phyloP scores from a whole-genome alignment of 2,329 filamentous ascomycete genomes.

The Hymenoscyphus salicellus region DNA sequence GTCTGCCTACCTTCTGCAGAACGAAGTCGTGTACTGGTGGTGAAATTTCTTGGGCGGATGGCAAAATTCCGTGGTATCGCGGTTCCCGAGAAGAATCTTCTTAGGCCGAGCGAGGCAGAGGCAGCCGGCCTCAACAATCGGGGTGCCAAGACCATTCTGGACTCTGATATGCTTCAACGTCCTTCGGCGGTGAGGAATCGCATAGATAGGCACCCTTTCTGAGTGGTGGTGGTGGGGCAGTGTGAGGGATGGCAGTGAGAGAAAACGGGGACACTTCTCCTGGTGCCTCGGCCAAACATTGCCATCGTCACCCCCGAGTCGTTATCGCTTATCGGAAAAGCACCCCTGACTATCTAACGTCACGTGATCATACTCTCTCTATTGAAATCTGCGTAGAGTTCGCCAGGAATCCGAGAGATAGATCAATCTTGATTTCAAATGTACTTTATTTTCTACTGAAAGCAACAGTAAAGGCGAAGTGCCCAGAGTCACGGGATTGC shows the following conservation, averaged over 20 bases:
- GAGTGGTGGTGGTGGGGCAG: constrained; percentile 1
- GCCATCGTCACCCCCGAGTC: not conserved
- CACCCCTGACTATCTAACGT: not conserved
- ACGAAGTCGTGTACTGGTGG: constrained; percentile 4
- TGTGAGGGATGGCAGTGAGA: not conserved
- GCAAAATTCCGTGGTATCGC: constrained; percentile 8
- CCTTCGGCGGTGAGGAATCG: not conserved
- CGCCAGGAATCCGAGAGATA: too few relatives aligned
- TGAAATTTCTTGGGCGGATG: constrained; percentile 14
- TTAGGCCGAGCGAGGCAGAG: not conserved
- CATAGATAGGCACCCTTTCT: not conserved
- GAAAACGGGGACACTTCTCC: not conserved
- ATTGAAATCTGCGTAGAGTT: too few relatives aligned
- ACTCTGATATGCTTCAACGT: not conserved
- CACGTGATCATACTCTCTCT: not conserved
- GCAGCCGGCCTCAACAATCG: constrained; percentile 12
- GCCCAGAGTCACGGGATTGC: too few relatives aligned
- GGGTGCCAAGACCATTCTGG: constrained; percentile 14
- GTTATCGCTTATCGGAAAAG: not conserved
- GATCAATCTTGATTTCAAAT: too few relatives aligned
- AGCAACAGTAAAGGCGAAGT: too few relatives aligned
- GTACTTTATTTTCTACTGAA: too few relatives aligned
- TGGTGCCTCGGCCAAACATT: not conserved
- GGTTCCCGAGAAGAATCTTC: constrained; percentile 9
- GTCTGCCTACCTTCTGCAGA: constrained; percentile 10